These are phyloP conservation scores for Lepidium didymum DNA, from an alignment of 345 rosid genomes.

Conservation along the genomic window DNA sequence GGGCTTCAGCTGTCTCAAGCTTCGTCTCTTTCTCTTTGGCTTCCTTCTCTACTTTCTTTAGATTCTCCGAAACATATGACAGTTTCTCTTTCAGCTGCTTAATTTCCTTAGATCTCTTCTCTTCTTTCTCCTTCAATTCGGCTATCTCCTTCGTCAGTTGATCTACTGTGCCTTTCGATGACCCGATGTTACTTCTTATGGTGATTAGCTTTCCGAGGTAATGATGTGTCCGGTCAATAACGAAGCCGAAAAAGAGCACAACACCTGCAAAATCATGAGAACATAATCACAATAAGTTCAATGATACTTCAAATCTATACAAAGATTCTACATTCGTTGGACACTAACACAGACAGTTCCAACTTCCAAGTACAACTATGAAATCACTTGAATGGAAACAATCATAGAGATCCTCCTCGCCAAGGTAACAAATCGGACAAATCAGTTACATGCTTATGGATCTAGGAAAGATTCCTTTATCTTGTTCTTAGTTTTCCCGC, in stretches of 20 bases:
- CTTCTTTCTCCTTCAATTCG: constrained; percentile 60
- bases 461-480: neutral
- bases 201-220: constrained; percentile 62
- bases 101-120: constrained; percentile 50
- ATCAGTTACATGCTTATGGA: neutral
- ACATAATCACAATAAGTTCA: neutral
- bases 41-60: constrained; percentile 65
- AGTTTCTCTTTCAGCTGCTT: constrained; percentile 48
- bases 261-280: constrained; percentile 49
- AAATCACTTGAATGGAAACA: neutral
- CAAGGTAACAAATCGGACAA: neutral
- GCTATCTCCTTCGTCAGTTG: constrained; percentile 49
- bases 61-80: constrained; percentile 35
- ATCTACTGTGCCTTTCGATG: constrained; percentile 61
- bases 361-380: neutral
- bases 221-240: constrained; percentile 73
- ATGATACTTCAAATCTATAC: neutral
- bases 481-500: neutral
- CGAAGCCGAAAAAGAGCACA: constrained; percentile 71
- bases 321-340: neutral
- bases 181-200: constrained; percentile 49
- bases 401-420: neutral
- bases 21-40: constrained; percentile 57
- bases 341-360: neutral
- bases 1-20: constrained; percentile 73